phyloP scores from a whole-genome alignment of 441 rosid species.

The Erodium texanum region DNA sequence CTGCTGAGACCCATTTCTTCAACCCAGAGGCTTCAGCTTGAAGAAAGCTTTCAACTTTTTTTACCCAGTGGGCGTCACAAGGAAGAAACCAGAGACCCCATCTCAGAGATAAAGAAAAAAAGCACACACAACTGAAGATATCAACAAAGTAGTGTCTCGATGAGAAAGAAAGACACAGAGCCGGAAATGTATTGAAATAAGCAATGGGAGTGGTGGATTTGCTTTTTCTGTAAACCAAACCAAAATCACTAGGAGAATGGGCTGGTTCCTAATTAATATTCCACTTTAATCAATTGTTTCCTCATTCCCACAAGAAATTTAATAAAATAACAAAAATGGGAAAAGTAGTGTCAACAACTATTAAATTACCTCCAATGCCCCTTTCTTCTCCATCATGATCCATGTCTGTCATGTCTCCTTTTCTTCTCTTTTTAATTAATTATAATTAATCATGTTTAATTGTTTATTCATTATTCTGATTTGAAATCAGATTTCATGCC shows the following conservation, averaged over 20 bases:
- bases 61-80: slow-evolving; percentile 25
- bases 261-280: not conserved
- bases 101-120: slow-evolving; percentile 12
- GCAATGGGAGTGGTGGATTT: not conserved
- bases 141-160: not conserved
- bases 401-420: not conserved
- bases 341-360: slow-evolving; percentile 18
- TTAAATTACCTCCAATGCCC: slow-evolving; percentile 28
- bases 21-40: slow-evolving; percentile 22
- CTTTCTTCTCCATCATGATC: not conserved
- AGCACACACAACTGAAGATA: not conserved
- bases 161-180: slow-evolving; percentile 12
- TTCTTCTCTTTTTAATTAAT: not conserved
- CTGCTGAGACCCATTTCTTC: slow-evolving; percentile 59
- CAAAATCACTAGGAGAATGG: not conserved
- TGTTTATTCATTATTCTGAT: not conserved
- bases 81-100: slow-evolving; percentile 33
- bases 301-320: slow-evolving; percentile 12
- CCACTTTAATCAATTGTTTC: slow-evolving; percentile 1
- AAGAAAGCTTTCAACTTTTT: slow-evolving; percentile 26
- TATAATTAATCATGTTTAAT: not conserved
- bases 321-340: slow-evolving; percentile 9
- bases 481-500: not conserved
- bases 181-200: slow-evolving; percentile 7
- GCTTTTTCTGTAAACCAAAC: not conserved